These are phyloP conservation scores for Earliella scabrosa DNA, from an alignment of 1,284 basidiomycete genomes.

Conservation along the genomic window DNA sequence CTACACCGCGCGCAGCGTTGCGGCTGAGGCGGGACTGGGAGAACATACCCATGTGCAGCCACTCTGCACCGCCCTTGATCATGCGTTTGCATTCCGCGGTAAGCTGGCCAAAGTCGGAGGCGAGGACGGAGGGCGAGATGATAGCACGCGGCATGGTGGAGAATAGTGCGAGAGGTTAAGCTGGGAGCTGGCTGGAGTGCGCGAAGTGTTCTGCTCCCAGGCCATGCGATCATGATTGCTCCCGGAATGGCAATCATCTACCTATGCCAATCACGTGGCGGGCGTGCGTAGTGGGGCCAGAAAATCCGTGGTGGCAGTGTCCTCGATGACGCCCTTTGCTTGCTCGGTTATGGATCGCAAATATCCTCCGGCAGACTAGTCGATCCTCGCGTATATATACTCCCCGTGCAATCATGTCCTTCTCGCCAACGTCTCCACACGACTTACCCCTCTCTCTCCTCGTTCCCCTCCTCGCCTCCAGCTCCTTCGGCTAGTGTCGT, in stretches of 20 bases:
- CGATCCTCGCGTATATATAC: slow-evolving; percentile 5
- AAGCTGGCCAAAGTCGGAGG: slow-evolving; percentile 94
- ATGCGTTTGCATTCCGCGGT: slow-evolving; percentile 92
- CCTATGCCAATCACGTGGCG: not conserved
- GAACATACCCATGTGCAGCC: slow-evolving; percentile 92
- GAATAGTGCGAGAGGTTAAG: not conserved
- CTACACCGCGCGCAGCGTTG: not conserved
- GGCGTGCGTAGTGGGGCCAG: not conserved
- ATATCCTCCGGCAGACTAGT: not conserved
- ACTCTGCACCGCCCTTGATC: slow-evolving; percentile 91
- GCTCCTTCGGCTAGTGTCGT: too few relatives aligned
- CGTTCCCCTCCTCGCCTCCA: not conserved
- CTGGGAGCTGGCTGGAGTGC: not conserved
- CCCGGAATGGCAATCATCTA: too few relatives aligned
- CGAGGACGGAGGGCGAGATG: slow-evolving; percentile 90
- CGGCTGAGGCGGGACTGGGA: not conserved
- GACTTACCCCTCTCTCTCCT: not conserved
- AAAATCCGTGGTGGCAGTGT: not conserved
- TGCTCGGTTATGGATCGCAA: too few relatives aligned
- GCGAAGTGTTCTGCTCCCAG: too few relatives aligned
- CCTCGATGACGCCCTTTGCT: not conserved
- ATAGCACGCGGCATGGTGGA: slow-evolving; percentile 79
- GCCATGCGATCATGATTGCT: too few relatives aligned
- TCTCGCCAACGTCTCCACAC: not conserved
- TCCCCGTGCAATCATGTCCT: not conserved